Base-by-base conservation (phyloP, 495 filamentous ascomycete genomes). In the Aspergillus nidulans region DNA sequence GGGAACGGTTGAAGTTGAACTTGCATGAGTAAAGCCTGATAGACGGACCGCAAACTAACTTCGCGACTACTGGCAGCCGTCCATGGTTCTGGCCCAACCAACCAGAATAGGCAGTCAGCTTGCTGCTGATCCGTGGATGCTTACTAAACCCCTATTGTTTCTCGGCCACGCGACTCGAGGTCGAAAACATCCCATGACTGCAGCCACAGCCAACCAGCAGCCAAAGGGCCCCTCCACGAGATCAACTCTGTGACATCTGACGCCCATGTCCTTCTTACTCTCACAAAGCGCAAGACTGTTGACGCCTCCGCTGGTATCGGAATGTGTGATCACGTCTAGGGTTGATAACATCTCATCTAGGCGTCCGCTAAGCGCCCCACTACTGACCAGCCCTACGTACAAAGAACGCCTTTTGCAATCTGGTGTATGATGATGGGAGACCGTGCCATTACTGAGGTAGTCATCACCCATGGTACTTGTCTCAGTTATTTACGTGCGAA, bases 61-160 rank as follows among this genome's bases (percentile, higher is more conserved):
- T n/a, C 28, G 9, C 39, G 20, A 21, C 21, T 26, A 23, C 21
- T n/a, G 13, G 30, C 9, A 9, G 42, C 1, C 21, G 1, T 25
- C 42, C 42, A 45, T 45, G 42, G 24, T 45, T 45, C 42, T 24
- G 24, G 42, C 21, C 23, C 19, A 12, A 25, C 42, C 42, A 45
- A 45, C 42, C 42, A 45, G 6, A 45, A 25, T 45, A 26, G 42
- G 42, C 42, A 45, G 42, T 45, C 28, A 45, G 42, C 42, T 45
- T 26, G n/a, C 19, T 41, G n/a, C 39, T 41, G 24, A n/a, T 21
- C 42, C 19, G 19, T 45, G 21, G 24, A 15, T 15, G 21, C 21
- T 45, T 45, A 45, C 19, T 6, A 26, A 45, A 45, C 12, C 42
- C 23, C 42, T 26, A 23, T 21, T 9, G 6, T 23, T 19, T 20